These are phyloP conservation scores for Pseudozyma sp. DNA, from an alignment of 1,284 basidiomycete genomes.

Conservation along the genomic window DNA sequence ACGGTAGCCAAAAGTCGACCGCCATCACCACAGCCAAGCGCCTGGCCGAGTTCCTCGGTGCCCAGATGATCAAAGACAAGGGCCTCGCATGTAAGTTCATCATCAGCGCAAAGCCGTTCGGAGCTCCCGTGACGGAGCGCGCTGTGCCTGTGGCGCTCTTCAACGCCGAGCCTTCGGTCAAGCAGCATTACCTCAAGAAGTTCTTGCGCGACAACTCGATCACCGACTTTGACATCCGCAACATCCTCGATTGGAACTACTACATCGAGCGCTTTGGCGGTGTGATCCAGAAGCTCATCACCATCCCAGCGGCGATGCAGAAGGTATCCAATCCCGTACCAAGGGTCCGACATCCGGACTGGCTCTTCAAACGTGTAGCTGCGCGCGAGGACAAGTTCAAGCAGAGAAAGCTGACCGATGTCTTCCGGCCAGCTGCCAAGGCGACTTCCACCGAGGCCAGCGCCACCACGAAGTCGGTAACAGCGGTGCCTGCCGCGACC, in stretches of 20 bases:
- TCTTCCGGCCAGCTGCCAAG: constrained; percentile 76
- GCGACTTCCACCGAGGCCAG: constrained; percentile 32
- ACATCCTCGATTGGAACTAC: constrained; percentile 97
- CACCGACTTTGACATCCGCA: constrained; percentile 88
- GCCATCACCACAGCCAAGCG: constrained; percentile 96
- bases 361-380: constrained; percentile 91
- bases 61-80: constrained; percentile 99
- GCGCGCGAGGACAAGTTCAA: constrained; percentile 94
- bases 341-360: constrained; percentile 94
- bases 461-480: constrained; percentile 10
- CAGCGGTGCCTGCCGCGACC: constrained; percentile 16
- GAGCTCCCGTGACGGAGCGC: constrained; percentile 95
- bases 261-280: constrained; percentile 98
- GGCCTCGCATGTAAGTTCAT: constrained; percentile 99
- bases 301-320: constrained; percentile 98
- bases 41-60: constrained; percentile 94
- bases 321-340: constrained; percentile 96
- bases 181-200: constrained; percentile 89
- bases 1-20: constrained; percentile 95
- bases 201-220: constrained; percentile 96
- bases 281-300: constrained; percentile 98
- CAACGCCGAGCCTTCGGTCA: constrained; percentile 90
- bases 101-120: constrained; percentile 92
- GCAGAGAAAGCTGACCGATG: constrained; percentile 96
- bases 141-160: constrained; percentile 99